Conservation (phyloP, 768 basidiomycete species). For the Multifurca ochricompacta region DNA sequence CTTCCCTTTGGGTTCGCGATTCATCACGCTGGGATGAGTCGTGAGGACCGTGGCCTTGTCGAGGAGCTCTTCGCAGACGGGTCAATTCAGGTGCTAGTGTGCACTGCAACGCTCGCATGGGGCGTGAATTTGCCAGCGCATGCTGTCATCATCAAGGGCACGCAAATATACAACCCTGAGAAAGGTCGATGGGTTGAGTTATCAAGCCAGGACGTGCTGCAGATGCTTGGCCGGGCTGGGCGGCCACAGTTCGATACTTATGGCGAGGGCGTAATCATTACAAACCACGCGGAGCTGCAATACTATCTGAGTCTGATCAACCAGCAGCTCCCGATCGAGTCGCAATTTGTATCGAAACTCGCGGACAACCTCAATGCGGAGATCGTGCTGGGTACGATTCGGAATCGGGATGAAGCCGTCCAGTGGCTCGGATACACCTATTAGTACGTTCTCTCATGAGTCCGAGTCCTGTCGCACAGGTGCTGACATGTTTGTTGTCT, state of each 20-base stretch:
- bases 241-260: slow-evolving; percentile 96
- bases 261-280: slow-evolving; percentile 98
- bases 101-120: slow-evolving; percentile 98
- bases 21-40: slow-evolving; percentile 94
- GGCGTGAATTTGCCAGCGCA: slow-evolving; percentile 98
- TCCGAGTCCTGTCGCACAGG: slow-evolving; percentile 1
- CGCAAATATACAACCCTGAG: slow-evolving; percentile 98
- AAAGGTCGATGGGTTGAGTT: slow-evolving; percentile 97
- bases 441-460: slow-evolving; percentile 32
- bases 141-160: slow-evolving; percentile 99
- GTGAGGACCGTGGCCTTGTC: slow-evolving; percentile 83
- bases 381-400: slow-evolving; percentile 88
- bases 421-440: slow-evolving; percentile 97
- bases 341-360: slow-evolving; percentile 85
- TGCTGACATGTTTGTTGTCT: slow-evolving; percentile 20
- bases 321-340: slow-evolving; percentile 96
- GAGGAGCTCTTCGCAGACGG: slow-evolving; percentile 94
- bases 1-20: slow-evolving; percentile 96
- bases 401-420: slow-evolving; percentile 94
- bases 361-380: slow-evolving; percentile 97
- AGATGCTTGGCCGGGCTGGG: slow-evolving; percentile 98
- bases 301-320: slow-evolving; percentile 94
- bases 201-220: slow-evolving; percentile 91
- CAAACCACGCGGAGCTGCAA: slow-evolving; percentile 93
- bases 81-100: slow-evolving; percentile 88